phyloP scores from a whole-genome alignment of 345 rosid species.

The Eucalyptus rudis region DNA sequence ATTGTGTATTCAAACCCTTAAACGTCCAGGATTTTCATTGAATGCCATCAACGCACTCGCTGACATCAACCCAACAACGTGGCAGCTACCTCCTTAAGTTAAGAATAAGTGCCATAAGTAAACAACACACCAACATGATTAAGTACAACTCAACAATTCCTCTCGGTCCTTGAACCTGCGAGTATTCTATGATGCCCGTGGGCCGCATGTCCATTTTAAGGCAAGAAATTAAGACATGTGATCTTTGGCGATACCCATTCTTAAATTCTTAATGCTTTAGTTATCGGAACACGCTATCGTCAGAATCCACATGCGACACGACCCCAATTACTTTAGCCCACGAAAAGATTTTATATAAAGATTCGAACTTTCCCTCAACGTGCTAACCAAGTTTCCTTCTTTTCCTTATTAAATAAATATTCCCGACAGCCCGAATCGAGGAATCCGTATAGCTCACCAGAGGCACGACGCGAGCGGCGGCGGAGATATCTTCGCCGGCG shows the following conservation, averaged over 20 bases:
- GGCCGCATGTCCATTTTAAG: background rate
- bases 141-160: background rate
- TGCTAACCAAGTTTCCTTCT: background rate
- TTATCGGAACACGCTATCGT: background rate
- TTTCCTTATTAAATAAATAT: background rate
- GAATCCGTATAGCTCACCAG: conserved; percentile 22
- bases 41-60: background rate
- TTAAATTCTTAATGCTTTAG: background rate
- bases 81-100: background rate
- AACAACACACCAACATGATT: background rate
- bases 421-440: background rate
- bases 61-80: background rate
- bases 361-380: background rate
- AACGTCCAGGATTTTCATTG: background rate
- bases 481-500: conserved; percentile 13
- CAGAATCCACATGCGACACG: background rate
- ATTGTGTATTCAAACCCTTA: background rate
- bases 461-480: conserved; percentile 41
- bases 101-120: background rate
- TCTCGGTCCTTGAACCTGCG: background rate
- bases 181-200: background rate
- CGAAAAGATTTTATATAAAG: background rate
- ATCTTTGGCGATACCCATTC: background rate
- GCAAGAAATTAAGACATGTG: background rate
- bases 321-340: background rate